Evolutionary conservation across 495 filamentous ascomycete genomes (phyloP).

Genomic region (Lasiosphaeria ovina): DNA sequence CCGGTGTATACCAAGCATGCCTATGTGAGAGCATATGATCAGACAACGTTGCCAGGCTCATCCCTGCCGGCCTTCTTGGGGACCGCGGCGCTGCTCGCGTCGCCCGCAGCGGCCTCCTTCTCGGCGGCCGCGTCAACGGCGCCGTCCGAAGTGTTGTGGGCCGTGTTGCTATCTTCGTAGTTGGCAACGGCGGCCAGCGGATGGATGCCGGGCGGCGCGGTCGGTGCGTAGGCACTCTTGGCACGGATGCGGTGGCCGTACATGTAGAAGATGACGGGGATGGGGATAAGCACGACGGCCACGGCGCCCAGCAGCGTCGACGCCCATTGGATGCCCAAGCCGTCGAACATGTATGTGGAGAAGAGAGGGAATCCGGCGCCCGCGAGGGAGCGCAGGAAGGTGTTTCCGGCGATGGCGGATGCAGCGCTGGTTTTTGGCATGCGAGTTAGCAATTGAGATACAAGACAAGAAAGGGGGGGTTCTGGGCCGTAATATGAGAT

Average conservation of each 20-base stretch:
- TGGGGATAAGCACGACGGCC: constrained; percentile 65
- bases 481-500: not conserved
- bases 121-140: constrained; percentile 1
- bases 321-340: constrained; percentile 75
- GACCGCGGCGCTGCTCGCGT: too few relatives aligned
- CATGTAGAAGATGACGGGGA: constrained; percentile 65
- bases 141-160: constrained; percentile 7
- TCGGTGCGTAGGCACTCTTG: constrained; percentile 68
- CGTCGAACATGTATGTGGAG: constrained; percentile 73
- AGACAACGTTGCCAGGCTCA: not conserved
- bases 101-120: not conserved
- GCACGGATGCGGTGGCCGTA: constrained; percentile 63
- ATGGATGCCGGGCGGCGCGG: constrained; percentile 18
- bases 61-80: not conserved
- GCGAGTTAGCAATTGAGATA: too few relatives aligned
- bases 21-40: not conserved
- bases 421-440: constrained; percentile 53
- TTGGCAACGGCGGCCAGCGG: not conserved
- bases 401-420: constrained; percentile 86
- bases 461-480: too few relatives aligned
- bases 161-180: not conserved
- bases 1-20: not conserved
- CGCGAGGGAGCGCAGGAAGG: constrained; percentile 75
- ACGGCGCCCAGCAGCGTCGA: constrained; percentile 74
- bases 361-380: constrained; percentile 84